A percentile compares a stretch with the other conserved stretches of the same genome.
These are phyloP conservation scores for Perilla frutescens DNA, from an alignment of 257 asterid species.

Conservation along the genomic window DNA sequence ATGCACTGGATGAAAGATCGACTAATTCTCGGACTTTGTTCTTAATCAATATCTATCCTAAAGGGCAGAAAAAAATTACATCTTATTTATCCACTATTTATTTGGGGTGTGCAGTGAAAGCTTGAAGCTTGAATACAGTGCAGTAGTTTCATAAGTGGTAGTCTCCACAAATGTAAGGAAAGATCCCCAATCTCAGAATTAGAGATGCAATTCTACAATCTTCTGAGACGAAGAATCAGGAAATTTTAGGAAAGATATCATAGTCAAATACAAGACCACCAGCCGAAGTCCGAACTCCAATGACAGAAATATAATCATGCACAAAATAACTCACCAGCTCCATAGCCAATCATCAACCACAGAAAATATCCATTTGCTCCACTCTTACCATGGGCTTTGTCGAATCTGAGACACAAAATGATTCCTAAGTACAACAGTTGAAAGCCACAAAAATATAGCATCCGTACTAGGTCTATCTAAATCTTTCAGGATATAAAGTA, in stretches of 20 bases:
- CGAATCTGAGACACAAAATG: conserved; percentile 62
- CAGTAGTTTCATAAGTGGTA: not conserved
- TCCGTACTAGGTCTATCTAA: not conserved
- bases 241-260: not conserved
- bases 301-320: not conserved
- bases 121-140: not conserved
- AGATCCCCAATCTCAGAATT: not conserved
- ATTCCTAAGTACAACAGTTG: not conserved
- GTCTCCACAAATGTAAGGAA: not conserved
- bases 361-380: conserved; percentile 68
- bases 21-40: no score
- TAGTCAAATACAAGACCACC: not conserved
- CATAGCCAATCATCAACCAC: conserved; percentile 83
- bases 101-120: not conserved
- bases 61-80: not conserved
- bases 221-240: not conserved
- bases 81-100: not conserved
- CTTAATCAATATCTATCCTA: not conserved
- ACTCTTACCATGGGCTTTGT: conserved; percentile 60
- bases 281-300: not conserved
- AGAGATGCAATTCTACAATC: not conserved
- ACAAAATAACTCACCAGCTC: conserved; percentile 58
- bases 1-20: no score
- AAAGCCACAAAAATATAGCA: not conserved
- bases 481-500: not conserved